phyloP scores from a whole-genome alignment of 345 rosid species.

The Geranium brycei region DNA sequence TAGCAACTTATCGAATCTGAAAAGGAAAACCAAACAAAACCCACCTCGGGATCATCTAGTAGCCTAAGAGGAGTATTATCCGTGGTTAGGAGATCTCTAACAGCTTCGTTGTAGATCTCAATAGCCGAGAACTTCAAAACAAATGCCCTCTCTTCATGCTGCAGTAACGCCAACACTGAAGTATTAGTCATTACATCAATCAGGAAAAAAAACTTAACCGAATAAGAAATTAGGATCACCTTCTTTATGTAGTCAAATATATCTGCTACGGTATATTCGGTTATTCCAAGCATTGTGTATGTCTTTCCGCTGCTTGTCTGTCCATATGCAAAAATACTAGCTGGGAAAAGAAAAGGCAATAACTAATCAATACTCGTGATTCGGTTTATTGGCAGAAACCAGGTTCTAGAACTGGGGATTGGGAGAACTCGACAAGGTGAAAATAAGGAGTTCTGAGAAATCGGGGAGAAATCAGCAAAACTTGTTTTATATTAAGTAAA shows the following conservation, averaged over 20 bases:
- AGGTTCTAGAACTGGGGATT: no score
- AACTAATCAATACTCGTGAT: background rate
- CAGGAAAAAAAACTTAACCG: no score
- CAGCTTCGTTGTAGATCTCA: constrained; percentile 93
- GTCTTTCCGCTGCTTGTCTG: constrained; percentile 99
- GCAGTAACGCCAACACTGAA: constrained; percentile 4
- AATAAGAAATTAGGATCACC: constrained; percentile 28
- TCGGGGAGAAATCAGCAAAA: no score
- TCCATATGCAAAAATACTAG: constrained; percentile 93
- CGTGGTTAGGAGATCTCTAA: constrained; percentile 67
- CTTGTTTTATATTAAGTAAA: no score
- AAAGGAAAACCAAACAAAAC: background rate
- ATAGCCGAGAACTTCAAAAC: constrained; percentile 87
- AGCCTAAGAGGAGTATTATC: constrained; percentile 71
- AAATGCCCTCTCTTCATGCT: constrained; percentile 93
- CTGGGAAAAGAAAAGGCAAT: constrained; percentile 25
- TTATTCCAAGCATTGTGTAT: constrained; percentile 90
- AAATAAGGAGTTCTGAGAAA: no score
- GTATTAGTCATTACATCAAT: background rate
- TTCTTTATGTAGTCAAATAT: constrained; percentile 68
- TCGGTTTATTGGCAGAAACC: background rate
- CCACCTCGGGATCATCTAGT: constrained; percentile 93
- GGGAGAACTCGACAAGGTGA: no score
- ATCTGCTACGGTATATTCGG: constrained; percentile 74
- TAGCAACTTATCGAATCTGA: background rate